Conservation (phyloP, 2,329 filamentous ascomycete species). For the Pyricularia sp. region DNA sequence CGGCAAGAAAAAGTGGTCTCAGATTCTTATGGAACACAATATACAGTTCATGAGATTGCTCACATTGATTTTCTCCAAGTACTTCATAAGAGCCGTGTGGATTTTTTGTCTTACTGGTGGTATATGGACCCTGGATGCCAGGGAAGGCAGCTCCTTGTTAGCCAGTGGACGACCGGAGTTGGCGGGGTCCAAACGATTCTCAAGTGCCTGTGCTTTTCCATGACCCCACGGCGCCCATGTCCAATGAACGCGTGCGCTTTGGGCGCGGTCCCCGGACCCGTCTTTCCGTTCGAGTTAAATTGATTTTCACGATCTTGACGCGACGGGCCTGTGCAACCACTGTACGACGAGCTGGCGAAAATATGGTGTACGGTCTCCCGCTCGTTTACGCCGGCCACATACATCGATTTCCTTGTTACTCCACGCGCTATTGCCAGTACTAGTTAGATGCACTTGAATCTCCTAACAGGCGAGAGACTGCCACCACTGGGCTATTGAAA, state of each 20-base stretch:
- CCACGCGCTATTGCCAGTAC: neutral
- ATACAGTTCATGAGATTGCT: neutral
- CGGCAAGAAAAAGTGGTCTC: neutral
- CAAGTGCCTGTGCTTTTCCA: neutral
- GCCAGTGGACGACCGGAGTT: neutral
- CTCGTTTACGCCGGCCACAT: neutral
- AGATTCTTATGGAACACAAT: neutral
- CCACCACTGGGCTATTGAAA: neutral
- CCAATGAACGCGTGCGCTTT: neutral
- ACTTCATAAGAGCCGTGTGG: neutral
- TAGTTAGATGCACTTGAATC: neutral
- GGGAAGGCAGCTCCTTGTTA: neutral
- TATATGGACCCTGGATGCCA: neutral
- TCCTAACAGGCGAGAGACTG: neutral
- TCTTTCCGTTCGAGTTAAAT: neutral
- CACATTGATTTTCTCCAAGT: neutral
- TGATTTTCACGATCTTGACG: neutral
- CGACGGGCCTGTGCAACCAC: neutral
- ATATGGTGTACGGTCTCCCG: neutral
- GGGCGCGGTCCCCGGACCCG: neutral
- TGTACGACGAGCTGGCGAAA: neutral
- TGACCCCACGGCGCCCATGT: neutral
- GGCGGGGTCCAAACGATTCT: neutral
- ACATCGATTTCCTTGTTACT: neutral
- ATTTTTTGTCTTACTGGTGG: neutral